phyloP scores from a whole-genome alignment of 768 basidiomycete genomes.

The Lactarius sp. region DNA sequence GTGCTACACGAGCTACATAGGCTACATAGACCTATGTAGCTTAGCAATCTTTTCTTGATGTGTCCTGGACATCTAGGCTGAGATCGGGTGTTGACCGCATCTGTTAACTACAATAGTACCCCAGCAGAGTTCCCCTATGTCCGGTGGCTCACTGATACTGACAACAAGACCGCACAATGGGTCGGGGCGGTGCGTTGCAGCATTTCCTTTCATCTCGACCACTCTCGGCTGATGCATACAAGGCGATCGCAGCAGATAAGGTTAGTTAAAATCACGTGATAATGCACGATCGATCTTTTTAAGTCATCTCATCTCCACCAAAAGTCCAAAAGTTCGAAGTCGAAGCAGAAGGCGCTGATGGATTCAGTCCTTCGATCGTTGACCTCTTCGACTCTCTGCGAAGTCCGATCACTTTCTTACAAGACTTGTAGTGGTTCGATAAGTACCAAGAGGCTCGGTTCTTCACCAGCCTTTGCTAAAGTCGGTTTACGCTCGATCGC shows the following conservation, averaged over 20 bases:
- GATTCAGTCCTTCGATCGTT: slow-evolving; percentile 94
- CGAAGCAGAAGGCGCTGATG: slow-evolving; percentile 70
- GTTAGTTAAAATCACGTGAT: slow-evolving; percentile 35
- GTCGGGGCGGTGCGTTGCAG: slow-evolving; percentile 70
- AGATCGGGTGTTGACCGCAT: slow-evolving; percentile 1
- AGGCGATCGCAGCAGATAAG: slow-evolving; percentile 83
- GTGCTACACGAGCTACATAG: too few relatives aligned
- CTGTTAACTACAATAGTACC: slow-evolving; percentile 39
- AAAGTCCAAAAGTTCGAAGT: slow-evolving; percentile 54
- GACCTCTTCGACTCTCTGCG: slow-evolving; percentile 94
- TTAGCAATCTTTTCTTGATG: too few relatives aligned
- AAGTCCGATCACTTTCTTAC: slow-evolving; percentile 82
- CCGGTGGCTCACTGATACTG: slow-evolving; percentile 83
- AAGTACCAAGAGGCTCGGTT: slow-evolving; percentile 85
- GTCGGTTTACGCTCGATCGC: slow-evolving; percentile 37
- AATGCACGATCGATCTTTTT: too few relatives aligned
- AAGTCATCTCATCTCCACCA: too few relatives aligned
- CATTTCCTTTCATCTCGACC: not conserved
- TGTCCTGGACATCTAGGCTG: slow-evolving; percentile 4
- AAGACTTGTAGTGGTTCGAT: slow-evolving; percentile 90
- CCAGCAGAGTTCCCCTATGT: slow-evolving; percentile 71
- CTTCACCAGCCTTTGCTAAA: slow-evolving; percentile 80
- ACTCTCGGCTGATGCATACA: slow-evolving; percentile 2
- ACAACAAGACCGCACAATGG: slow-evolving; percentile 90
- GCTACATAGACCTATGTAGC: too few relatives aligned